Conservation (phyloP, 306 rosid species). For the Astragalus membranaceus region DNA sequence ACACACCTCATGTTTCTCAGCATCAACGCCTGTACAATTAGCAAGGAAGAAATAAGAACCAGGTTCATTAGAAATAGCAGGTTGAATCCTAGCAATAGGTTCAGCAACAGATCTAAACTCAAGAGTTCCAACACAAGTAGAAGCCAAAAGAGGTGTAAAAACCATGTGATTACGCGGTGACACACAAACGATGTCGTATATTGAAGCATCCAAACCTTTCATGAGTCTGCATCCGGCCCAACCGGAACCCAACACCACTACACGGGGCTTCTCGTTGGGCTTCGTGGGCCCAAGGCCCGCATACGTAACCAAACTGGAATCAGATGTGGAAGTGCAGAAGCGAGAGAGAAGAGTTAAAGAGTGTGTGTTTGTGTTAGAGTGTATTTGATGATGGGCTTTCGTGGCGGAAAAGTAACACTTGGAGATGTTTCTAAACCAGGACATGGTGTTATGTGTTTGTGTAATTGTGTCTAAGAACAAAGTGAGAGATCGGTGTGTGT, state of each 20-base stretch:
- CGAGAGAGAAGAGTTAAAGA: constrained; percentile 28
- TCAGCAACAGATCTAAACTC: constrained; percentile 93
- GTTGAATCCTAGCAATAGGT: constrained; percentile 84
- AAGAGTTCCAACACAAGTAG: constrained; percentile 93
- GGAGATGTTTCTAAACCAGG: constrained; percentile 54
- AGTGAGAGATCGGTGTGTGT: background rate
- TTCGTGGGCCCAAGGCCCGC: constrained; percentile 49
- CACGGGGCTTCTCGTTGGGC: constrained; percentile 77
- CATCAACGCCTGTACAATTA: constrained; percentile 48
- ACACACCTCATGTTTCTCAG: constrained; percentile 55
- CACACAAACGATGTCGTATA: constrained; percentile 86
- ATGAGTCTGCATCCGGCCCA: constrained; percentile 92
- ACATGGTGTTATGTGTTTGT: constrained; percentile 32
- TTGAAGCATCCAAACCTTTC: constrained; percentile 64
- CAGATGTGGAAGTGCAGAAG: constrained; percentile 30
- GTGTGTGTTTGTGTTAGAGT: background rate
- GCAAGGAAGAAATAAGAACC: constrained; percentile 91
- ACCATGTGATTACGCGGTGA: constrained; percentile 98
- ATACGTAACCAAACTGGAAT: constrained; percentile 1
- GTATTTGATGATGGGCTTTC: constrained; percentile 1
- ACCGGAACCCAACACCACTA: constrained; percentile 83
- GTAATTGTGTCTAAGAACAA: background rate
- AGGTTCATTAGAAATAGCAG: constrained; percentile 76
- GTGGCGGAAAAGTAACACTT: constrained; percentile 25
- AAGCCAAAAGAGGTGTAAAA: constrained; percentile 90